Base-by-base conservation (phyloP, 2,329 filamentous ascomycete genomes). In the Elsinoe necatrix region DNA sequence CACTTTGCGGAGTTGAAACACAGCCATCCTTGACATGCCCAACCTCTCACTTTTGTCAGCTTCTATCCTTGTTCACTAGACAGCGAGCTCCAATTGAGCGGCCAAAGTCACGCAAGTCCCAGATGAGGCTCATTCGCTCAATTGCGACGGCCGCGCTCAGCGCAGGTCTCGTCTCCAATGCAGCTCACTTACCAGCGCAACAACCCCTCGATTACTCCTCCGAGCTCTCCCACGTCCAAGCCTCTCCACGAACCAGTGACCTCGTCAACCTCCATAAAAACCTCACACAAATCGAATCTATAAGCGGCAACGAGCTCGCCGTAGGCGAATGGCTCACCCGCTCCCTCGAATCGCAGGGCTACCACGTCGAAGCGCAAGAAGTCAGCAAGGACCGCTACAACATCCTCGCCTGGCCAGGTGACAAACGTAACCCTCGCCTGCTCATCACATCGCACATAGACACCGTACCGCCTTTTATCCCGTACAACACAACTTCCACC, bases 401-500 rank as follows among this genome's bases (percentile, higher is more conserved):
- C 65, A 76, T 95, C 50, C 75, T 91, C 39, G 90, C 90, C 1
- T 89, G 80, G 59, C 71, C 75, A 1, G 72, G 72, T 21, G 68
- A 71, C 47, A 69, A 71, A 14, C 74, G 77, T 35, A 72, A 77
- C 8, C 79, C 83, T 1, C 78, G 77, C 31, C 74, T 88, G 9
- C 73, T 89, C n/a, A 71, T 91, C 1, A 84, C 84, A 1, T 90
- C 85, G 57, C 90, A 95, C 68, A 92, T 95, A 64, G 91, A 96
- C 65, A 83, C 80, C 2, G 82, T 88, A 0, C 85, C 87, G 0
- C 87, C 87, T 0, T 82, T 81, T 67, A 85, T 88, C 58, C 84
- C 84, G 0, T 89, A 89, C 69, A 75, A 75, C 41, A 77, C 83
- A 8, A 74, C 77, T 29, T 71, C 77, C 37, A 75, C 77, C 6